Evolutionary conservation across 2,329 filamentous ascomycete species (phyloP), one percentile per base, ranked within the genome.

Genomic region (Xylariaceae sp.): DNA sequence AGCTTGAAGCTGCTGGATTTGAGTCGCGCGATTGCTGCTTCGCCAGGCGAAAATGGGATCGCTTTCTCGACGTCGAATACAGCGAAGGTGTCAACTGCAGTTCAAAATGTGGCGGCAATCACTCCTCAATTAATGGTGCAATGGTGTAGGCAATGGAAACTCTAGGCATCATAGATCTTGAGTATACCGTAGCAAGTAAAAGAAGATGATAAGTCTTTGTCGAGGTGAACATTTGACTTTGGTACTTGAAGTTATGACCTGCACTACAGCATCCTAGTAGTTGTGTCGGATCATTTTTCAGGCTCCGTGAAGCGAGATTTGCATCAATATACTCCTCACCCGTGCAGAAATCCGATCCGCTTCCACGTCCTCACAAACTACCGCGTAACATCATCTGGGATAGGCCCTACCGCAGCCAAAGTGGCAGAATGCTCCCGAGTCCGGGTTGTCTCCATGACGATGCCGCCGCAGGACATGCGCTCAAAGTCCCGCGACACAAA

Each of bases 111-210:
- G 52, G 64, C 66, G 13, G 66, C 72, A 0, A 63, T 81, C 28
- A 75, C 71, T 9, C 60, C 68, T 2, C 65, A 70, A 31, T 50
- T 80, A 66, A 72, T 80, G 70, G 64, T 58, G 46, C 71, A 72
- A 43, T 81, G 75, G 75, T 76, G 75, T 54, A 59, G 64, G 42
- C 75, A 78, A 60, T 78, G 74, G 75, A 63, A 58, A 0, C 71
- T 66, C 52, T 62, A 50, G 19, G 22, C 22, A 28, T 4, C 22
- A 28, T 28, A 28, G 22, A 28, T 28, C 22, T 28, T 28, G 22
- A 28, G 22, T 28, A 28, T 7, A n/a, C n/a, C n/a, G n/a, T n/a
- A 7, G 22, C 22, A 28, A 5, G 4, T 28, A 28, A 7, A 28
- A 28, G 4, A 7, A 28, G 22, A 28, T 28, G 22, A 28, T 28